Evolutionary conservation across 148 eudicot species (phyloP).

Genomic region (Vaccinium corymbosum): DNA sequence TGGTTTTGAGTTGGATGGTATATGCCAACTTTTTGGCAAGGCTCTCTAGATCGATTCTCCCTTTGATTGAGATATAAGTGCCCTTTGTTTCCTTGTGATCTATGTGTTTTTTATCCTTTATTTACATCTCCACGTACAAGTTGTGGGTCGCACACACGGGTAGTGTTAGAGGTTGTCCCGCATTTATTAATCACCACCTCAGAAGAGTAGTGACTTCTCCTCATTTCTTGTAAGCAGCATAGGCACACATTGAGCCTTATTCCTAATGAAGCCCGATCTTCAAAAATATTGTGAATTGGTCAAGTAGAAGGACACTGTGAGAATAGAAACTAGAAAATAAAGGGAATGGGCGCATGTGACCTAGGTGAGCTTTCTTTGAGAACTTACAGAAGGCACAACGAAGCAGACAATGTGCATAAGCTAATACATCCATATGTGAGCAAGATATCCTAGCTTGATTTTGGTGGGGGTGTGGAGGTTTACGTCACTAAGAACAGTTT

Average conservation of each 20-base stretch:
- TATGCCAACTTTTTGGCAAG: not conserved
- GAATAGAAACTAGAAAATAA: not conserved
- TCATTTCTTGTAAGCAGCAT: not conserved
- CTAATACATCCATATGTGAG: not conserved
- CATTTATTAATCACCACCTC: not conserved
- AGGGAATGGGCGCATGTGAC: not conserved
- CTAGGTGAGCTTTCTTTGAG: not conserved
- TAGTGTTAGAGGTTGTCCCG: not conserved
- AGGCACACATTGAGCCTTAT: not conserved
- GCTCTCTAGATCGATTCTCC: not conserved
- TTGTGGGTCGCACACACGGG: no score
- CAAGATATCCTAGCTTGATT: not conserved
- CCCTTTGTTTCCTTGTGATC: not conserved
- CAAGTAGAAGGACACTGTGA: not conserved
- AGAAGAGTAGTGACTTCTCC: no score
- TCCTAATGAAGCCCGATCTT: not conserved
- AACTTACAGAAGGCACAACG: not conserved
- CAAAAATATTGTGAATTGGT: not conserved
- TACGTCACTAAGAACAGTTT: not conserved
- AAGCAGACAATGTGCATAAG: not conserved
- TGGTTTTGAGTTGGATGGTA: not conserved
- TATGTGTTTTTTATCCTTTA: conserved; percentile 6
- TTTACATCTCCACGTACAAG: no score
- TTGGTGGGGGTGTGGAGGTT: not conserved
- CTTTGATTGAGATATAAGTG: not conserved